Conservation (phyloP, 2,329 filamentous ascomycete species). For the Thelonectria rubi region DNA sequence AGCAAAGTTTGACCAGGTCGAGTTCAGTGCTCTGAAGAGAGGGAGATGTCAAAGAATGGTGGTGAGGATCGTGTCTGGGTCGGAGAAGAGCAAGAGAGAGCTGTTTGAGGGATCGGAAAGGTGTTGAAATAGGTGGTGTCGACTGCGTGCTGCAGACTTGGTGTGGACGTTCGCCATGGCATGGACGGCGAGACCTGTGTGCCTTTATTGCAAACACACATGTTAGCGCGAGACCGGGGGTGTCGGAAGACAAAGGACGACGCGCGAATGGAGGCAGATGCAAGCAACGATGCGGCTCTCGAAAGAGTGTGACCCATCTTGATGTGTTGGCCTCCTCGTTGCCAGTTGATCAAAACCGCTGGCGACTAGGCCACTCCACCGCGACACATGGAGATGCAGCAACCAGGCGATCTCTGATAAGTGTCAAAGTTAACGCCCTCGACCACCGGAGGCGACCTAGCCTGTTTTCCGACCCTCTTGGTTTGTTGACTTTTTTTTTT, state of each 20-base stretch:
- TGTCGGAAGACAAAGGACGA: conserved; percentile 54
- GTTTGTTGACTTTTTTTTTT: conserved; percentile 21
- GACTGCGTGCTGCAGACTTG: conserved; percentile 57
- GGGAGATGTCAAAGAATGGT: conserved; percentile 47
- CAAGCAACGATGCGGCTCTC: conserved; percentile 74
- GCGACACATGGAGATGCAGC: conserved; percentile 55
- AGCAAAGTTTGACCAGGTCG: background rate
- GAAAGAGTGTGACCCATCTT: conserved; percentile 73
- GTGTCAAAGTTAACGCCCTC: conserved; percentile 45
- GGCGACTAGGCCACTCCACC: conserved; percentile 71
- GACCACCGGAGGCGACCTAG: conserved; percentile 41
- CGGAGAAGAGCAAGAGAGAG: conserved; percentile 26
- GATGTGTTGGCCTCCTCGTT: conserved; percentile 92
- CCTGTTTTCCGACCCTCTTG: conserved; percentile 26
- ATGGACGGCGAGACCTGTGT: conserved; percentile 62
- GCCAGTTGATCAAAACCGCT: conserved; percentile 79
- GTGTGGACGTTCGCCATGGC: conserved; percentile 55
- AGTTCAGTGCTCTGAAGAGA: background rate
- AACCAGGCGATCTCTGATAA: conserved; percentile 57
- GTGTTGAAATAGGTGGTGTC: conserved; percentile 54
- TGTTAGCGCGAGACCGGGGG: conserved; percentile 61
- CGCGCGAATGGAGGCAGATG: conserved; percentile 57
- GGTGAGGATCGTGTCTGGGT: conserved; percentile 23
- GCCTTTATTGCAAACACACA: conserved; percentile 69
- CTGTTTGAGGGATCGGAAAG: conserved; percentile 30